Evolutionary conservation across 768 basidiomycete genomes (phyloP).

Genomic region (Xerocomellus dryophilus): DNA sequence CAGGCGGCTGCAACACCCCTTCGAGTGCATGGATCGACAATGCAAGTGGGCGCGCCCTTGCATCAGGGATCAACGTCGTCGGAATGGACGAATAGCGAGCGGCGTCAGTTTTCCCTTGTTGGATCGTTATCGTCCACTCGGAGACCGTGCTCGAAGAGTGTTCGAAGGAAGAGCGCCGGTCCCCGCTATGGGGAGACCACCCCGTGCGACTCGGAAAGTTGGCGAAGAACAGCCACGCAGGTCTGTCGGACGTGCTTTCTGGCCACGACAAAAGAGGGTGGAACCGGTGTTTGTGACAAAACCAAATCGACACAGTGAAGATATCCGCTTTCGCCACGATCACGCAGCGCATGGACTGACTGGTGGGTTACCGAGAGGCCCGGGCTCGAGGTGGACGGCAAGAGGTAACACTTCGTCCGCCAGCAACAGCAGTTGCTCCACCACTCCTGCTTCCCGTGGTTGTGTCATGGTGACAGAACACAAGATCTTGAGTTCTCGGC

Average conservation of each 20-base stretch:
- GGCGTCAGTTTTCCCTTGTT: slow-evolving; percentile 34
- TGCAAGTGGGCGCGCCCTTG: slow-evolving; percentile 25
- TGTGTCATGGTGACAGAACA: slow-evolving; percentile 44
- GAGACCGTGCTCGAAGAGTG: slow-evolving; percentile 51
- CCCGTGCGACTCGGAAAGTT: slow-evolving; percentile 34
- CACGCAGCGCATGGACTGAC: slow-evolving; percentile 46
- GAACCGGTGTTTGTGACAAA: slow-evolving; percentile 38
- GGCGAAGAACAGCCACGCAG: slow-evolving; percentile 50
- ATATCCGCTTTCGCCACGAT: slow-evolving; percentile 48
- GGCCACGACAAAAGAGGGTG: slow-evolving; percentile 15
- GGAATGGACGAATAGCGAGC: slow-evolving; percentile 22
- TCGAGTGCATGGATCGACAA: slow-evolving; percentile 49
- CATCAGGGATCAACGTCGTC: slow-evolving; percentile 36
- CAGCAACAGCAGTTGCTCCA: slow-evolving; percentile 55
- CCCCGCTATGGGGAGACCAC: slow-evolving; percentile 34
- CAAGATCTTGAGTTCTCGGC: slow-evolving; percentile 50
- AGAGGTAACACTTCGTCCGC: slow-evolving; percentile 53
- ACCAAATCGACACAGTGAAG: slow-evolving; percentile 54
- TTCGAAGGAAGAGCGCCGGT: slow-evolving; percentile 52
- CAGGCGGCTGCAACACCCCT: slow-evolving; percentile 42
- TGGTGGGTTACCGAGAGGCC: slow-evolving; percentile 50
- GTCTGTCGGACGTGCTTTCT: slow-evolving; percentile 43
- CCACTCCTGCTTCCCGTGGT: slow-evolving; percentile 37
- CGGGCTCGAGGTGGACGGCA: slow-evolving; percentile 44
- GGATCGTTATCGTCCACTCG: slow-evolving; percentile 49